A percentile compares a stretch with the other conserved stretches of the same genome.
Evolutionary conservation across 2,329 filamentous ascomycete genomes (phyloP).

Genomic region (Monascus ruber): DNA sequence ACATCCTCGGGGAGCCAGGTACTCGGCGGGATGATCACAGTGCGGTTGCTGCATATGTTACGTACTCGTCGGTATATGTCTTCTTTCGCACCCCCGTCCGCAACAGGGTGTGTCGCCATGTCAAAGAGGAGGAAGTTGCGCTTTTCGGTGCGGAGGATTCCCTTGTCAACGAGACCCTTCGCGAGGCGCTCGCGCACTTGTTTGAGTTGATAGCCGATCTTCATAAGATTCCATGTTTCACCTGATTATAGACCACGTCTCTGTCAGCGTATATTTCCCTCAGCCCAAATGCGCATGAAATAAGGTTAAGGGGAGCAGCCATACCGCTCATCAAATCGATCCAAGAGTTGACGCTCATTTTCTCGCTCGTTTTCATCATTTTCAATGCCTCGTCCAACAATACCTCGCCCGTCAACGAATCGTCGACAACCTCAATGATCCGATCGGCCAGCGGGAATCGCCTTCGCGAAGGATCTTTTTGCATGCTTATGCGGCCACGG

Average conservation of each 20-base stretch:
- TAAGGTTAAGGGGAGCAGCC: constrained; percentile 10
- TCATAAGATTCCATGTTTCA: constrained; percentile 99
- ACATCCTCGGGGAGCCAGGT: constrained; percentile 89
- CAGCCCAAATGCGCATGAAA: constrained; percentile 1
- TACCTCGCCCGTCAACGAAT: constrained; percentile 91
- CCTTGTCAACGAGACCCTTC: constrained; percentile 97
- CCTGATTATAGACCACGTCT: constrained; percentile 42
- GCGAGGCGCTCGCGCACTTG: constrained; percentile 95
- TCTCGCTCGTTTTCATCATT: constrained; percentile 99
- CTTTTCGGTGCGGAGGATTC: constrained; percentile 95
- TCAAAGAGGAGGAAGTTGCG: constrained; percentile 99
- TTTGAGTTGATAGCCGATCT: constrained; percentile 98
- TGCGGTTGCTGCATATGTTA: constrained; percentile 85
- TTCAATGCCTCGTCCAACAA: constrained; percentile 95
- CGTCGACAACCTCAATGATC: constrained; percentile 92
- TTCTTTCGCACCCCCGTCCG: constrained; percentile 92
- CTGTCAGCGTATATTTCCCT: constrained; percentile 1
- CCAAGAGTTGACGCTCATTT: constrained; percentile 99
- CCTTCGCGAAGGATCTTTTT: constrained; percentile 85
- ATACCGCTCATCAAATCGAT: constrained; percentile 98
- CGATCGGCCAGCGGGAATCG: constrained; percentile 88
- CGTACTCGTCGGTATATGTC: constrained; percentile 89
- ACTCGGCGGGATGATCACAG: constrained; percentile 74
- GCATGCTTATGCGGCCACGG: constrained; percentile 93
- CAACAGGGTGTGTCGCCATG: constrained; percentile 97